Evolutionary conservation across 2,329 filamentous ascomycete species (phyloP), one percentile per base, ranked within the genome.

Genomic region (Aureobasidium vineae): DNA sequence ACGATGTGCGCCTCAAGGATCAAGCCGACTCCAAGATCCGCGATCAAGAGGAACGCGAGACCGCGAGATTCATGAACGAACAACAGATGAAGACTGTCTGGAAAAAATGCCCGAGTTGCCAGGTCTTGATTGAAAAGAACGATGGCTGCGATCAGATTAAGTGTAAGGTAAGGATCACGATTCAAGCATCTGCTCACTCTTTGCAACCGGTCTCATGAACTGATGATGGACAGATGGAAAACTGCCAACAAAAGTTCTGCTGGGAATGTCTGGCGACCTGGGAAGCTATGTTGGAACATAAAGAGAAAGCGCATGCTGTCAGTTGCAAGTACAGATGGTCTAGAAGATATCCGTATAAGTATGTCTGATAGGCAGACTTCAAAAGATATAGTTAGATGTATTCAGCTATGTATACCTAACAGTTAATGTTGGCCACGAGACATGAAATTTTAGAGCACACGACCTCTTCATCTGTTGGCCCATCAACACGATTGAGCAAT

Each of bases 81-180:
- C 31, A 63, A 31, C 71, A 33, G 70, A 73, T 67, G 70, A 80
- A 16, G 66, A 72, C 56, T 54, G 23, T 54, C 4, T 53, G 23
- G 33, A 52, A 45, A n/a, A 52, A 52, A 36, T 65, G 49, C 38
- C 50, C 61, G 4, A 19, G 10, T 16, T 65, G 49, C 13, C 36
- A 31, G 70, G 70, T 50, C 11, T 5, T 45, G 15, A 63, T 67
- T 33, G 49, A 67, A 40, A 67, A 67, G 31, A 63, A 2, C 8
- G 28, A 31, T 19, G 78, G 78, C 7, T 81, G 79, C 67, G 78
- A 80, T 71, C 78, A 80, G 70, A 75, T 77, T 73, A 75, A 69
- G 21, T 77, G 75, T 74, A 68, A 68, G 52, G 53, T 26, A 23
- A 52, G 16, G 21, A 26, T 5, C 21, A 16, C 6, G 16, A 23